Evolutionary conservation across 208 protist species (phyloP).

Genomic region (Entamoeba histolytica): DNA sequence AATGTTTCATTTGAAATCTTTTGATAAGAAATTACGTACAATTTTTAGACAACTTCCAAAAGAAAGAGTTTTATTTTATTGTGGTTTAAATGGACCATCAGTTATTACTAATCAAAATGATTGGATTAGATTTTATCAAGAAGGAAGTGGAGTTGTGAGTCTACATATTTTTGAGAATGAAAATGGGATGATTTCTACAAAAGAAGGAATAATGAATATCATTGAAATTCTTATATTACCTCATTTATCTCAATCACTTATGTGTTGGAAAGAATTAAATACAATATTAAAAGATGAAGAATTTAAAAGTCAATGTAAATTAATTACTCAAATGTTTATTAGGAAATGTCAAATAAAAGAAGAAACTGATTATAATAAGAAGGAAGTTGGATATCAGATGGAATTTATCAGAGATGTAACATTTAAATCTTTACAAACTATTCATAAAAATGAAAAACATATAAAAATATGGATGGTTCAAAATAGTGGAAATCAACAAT

Average conservation of each 20-base stretch:
- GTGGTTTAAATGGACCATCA: not conserved
- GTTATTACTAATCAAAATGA: not conserved
- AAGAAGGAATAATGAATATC: not conserved
- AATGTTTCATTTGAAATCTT: not conserved
- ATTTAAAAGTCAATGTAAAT: not conserved
- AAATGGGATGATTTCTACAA: not conserved
- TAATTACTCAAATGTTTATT: not conserved
- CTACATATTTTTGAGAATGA: not conserved
- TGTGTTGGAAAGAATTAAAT: not conserved
- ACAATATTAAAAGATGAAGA: not conserved
- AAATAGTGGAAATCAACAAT: not conserved
- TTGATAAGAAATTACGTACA: not conserved
- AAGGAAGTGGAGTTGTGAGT: not conserved
- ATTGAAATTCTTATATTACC: not conserved
- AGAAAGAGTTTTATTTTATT: not conserved
- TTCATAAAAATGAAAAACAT: not conserved
- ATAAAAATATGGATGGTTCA: not conserved
- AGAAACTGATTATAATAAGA: not conserved
- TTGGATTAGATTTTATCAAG: not conserved
- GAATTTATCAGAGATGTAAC: not conserved
- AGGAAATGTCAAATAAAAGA: not conserved
- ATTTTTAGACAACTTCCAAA: not conserved
- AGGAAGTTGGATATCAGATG: not conserved
- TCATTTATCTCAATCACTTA: not conserved
- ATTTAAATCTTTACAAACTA: not conserved